A percentile compares a stretch with the other conserved stretches of the same genome.
These are phyloP conservation scores for Suillus subluteus DNA, from an alignment of 768 basidiomycete species.

Conservation along the genomic window DNA sequence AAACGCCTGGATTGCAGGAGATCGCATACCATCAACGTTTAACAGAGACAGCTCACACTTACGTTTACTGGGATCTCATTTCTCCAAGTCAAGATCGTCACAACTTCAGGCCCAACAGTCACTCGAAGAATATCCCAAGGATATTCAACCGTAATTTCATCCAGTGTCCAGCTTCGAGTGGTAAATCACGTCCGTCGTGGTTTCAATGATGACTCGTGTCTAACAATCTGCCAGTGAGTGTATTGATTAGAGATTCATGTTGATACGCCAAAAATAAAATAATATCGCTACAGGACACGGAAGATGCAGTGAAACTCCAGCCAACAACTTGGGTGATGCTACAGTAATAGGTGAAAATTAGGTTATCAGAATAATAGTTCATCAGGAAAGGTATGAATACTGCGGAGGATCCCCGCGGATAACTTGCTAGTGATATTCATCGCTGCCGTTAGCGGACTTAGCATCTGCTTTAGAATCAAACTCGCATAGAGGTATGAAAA, in stretches of 20 bases:
- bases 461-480: neutral
- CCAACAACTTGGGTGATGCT: neutral
- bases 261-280: neutral
- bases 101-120: neutral
- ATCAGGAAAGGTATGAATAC: neutral
- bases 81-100: neutral
- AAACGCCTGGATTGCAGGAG: no score
- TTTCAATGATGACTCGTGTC: neutral
- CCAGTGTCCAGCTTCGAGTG: neutral
- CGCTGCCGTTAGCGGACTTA: slow-evolving; percentile 11
- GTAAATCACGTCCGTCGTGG: neutral
- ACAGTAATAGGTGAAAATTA: neutral
- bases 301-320: neutral
- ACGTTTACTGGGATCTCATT: neutral
- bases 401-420: neutral
- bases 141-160: neutral
- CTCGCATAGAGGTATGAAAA: neutral
- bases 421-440: slow-evolving; percentile 20
- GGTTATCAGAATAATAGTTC: neutral
- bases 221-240: neutral
- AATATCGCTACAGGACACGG: neutral
- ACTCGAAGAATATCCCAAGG: neutral
- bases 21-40: no score
- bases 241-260: neutral
- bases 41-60: no score